Percentiles rank a stretch among this genome's conserved stretches.
phyloP scores from a whole-genome alignment of 2,329 filamentous ascomycete species.

The Aspergillus alliaceus region DNA sequence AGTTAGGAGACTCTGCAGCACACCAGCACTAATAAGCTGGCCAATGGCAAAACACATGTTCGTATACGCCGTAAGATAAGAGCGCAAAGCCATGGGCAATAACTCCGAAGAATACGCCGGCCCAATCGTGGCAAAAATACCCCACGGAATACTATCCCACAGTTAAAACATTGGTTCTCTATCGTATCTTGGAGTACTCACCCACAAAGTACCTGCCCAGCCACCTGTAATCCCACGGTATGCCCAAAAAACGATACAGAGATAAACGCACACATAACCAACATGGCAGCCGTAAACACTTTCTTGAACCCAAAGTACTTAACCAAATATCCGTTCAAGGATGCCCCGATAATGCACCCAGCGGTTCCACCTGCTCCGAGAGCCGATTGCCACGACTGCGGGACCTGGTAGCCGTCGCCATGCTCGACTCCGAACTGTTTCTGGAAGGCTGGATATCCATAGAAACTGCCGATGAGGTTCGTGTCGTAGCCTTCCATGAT shows the following conservation, averaged over 20 bases:
- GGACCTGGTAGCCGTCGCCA: slow-evolving; percentile 43
- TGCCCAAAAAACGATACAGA: slow-evolving; percentile 66
- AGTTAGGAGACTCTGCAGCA: slow-evolving; percentile 44
- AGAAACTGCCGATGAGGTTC: slow-evolving; percentile 50
- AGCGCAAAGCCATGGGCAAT: slow-evolving; percentile 45
- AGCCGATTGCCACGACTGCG: slow-evolving; percentile 59
- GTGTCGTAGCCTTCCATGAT: slow-evolving; percentile 57
- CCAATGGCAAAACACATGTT: slow-evolving; percentile 61
- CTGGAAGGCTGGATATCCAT: slow-evolving; percentile 48
- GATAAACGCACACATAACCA: slow-evolving; percentile 33
- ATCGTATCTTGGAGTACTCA: neutral
- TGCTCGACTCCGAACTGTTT: slow-evolving; percentile 29
- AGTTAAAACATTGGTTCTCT: neutral
- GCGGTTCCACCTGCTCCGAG: slow-evolving; percentile 59
- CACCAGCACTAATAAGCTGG: slow-evolving; percentile 52
- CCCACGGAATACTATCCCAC: slow-evolving; percentile 51
- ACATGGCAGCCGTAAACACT: too few relatives aligned
- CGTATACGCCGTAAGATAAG: slow-evolving; percentile 56
- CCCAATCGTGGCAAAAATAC: slow-evolving; percentile 54
- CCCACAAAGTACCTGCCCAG: slow-evolving; percentile 63
- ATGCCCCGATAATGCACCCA: slow-evolving; percentile 46
- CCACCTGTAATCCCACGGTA: slow-evolving; percentile 59
- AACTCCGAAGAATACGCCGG: slow-evolving; percentile 56
- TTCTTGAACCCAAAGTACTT: too few relatives aligned
- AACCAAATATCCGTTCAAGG: too few relatives aligned